These are phyloP conservation scores for Chrysanthemum makinoi DNA, from an alignment of 129 eudicot genomes.

Conservation along the genomic window DNA sequence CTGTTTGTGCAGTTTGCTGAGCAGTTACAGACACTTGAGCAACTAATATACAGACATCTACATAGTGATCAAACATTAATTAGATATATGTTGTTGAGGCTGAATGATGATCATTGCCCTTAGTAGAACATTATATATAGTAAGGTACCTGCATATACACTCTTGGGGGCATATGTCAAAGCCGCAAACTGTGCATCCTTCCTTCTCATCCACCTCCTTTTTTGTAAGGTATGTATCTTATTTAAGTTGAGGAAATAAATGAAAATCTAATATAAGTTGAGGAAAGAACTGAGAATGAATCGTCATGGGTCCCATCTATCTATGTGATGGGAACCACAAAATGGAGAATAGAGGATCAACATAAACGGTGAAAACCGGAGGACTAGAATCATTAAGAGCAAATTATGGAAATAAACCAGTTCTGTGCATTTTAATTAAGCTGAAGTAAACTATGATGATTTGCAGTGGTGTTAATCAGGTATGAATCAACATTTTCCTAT, in stretches of 20 bases:
- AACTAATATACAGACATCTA: constrained; percentile 69
- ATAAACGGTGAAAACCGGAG: no score
- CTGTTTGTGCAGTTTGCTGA: constrained; percentile 63
- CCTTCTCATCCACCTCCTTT: constrained; percentile 48
- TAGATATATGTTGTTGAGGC: background rate
- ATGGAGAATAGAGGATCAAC: no score
- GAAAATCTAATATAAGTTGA: constrained; percentile 26
- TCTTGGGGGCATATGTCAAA: constrained; percentile 53
- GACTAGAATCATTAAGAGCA: no score
- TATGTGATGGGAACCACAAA: no score
- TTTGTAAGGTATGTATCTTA: constrained; percentile 64
- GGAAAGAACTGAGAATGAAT: background rate
- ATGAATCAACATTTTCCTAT: no score
- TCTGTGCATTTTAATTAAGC: background rate
- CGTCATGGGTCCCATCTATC: no score
- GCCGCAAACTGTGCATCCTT: constrained; percentile 60
- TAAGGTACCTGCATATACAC: constrained; percentile 73
- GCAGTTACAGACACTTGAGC: constrained; percentile 75
- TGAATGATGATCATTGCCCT: background rate
- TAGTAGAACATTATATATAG: constrained; percentile 16
- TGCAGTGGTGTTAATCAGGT: background rate
- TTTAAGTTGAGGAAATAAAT: background rate
- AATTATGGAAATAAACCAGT: background rate
- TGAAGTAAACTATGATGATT: no score
- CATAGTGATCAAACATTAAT: constrained; percentile 7